Evolutionary conservation across 139 green algal species (phyloP), one percentile per base, ranked within the genome.

Genomic region (Eudorina sp.): DNA sequence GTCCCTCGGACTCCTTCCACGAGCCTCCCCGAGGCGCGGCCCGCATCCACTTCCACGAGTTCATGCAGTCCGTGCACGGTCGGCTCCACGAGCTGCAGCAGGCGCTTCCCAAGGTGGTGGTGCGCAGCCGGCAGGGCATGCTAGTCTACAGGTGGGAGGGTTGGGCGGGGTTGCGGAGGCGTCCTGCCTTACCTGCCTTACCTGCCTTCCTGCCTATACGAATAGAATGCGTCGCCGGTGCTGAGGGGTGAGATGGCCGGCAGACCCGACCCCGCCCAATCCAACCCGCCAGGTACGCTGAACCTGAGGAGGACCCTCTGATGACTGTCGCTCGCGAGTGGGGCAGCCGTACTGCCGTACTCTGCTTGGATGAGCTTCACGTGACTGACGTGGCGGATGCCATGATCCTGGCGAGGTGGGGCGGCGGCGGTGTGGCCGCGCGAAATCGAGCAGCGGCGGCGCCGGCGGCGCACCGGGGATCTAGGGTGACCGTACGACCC

Each of bases 21-120:
- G 66, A 18, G 46, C 31, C 31, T 13, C 31, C 66, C 19, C 14
- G 48, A 91, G 97, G 27, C 90, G 91, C n/a, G n/a, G n/a, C n/a
- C n/a, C n/a, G n/a, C n/a, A n/a, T n/a, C 7, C 97, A 99, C 92
- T 99, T 97, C 90, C 97, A 99, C 85, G 95, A 98, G 53, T 99
- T 99, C 91, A 99, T 99, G 97, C 87, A 98, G 58, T 89, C 93
- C 0, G 93, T 99, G 25, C 97, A 99, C 89, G 58, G 84, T 13
- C 82, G 76, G 18, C 92, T 97, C 66, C 92, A 92, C 29, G 51
- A 81, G 34, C 66, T 95, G 77, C 92, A 93, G 79, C 53, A 89
- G 83, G 66, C 75, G 34, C 68, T 89, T 86, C 89, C 89, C 1
- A 73, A 38, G 40, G 55, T 92, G 51, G 77, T 92, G 31, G 83